Evolutionary conservation across 2,329 filamentous ascomycete genomes (phyloP), one percentile per base, ranked within the genome.

Genomic region (Monosporascus sp.): DNA sequence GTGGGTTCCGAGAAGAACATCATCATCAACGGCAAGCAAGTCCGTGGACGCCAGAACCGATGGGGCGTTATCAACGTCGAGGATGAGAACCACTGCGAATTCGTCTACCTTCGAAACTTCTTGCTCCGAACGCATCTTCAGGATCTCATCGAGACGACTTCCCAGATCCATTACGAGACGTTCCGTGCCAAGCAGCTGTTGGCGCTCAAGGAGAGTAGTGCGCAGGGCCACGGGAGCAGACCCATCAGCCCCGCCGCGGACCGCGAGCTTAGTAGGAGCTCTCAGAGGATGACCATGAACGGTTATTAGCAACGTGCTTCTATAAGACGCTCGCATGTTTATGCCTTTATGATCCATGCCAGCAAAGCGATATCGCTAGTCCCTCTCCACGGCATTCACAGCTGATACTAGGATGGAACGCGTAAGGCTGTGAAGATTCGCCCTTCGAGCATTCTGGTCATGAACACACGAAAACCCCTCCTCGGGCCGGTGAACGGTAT

Each of bases 41-140:
- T 99, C 60, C 91, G 92, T 62, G 94, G 92, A 62, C 92, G 94
- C 68, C 94, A 99, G 78, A 99, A 97, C 84, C 87, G 94, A 74
- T 99, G 94, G 94, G 94, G 94, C 65, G 89, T 97, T 61, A 97
- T 99, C 81, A 99, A 99, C 70, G 93, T 99, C 65, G 94, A 99
- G 78, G 93, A 99, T 65, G 94, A 99, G 81, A 95, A 87, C 77
- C 94, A 99, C 81, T 99, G 94, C 84, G 94, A 99, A 84, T 99
- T 99, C 69, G 88, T 97, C 70, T 97, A 96, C 74, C 85, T 99
- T 58, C 88, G 94, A 72, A 93, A 99, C 82, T 99, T 99, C 85
- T 85, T 99, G 60, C 96, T 95, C 66, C 91, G 94, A 70, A 97
- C 94, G 60, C 94, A 99, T 75, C 85, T 99, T 54, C 94, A 99